phyloP scores from a whole-genome alignment of 1,284 basidiomycete genomes.

The Stygiomarasmius scandens region DNA sequence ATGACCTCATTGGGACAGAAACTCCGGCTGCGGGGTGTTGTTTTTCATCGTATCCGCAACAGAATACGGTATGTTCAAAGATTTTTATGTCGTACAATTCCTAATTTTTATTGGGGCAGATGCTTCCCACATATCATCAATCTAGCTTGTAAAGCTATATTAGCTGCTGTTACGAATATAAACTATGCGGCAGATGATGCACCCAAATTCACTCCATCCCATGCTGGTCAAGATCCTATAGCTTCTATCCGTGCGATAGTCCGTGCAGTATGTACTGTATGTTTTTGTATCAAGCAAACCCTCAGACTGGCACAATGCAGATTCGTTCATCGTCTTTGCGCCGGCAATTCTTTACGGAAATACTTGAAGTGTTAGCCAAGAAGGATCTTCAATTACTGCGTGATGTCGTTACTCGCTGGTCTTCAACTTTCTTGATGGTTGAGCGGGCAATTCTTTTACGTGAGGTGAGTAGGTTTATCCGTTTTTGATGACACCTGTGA shows the following conservation, averaged over 20 bases:
- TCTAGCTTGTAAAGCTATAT: conserved; percentile 21
- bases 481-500: background rate
- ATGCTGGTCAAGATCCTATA: background rate
- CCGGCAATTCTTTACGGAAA: background rate
- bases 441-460: background rate
- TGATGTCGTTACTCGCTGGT: background rate
- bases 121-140: conserved; percentile 28
- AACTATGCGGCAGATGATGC: conserved; percentile 15
- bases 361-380: background rate
- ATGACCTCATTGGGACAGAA: too few relatives aligned
- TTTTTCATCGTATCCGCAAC: too few relatives aligned
- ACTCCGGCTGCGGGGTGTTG: too few relatives aligned
- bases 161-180: conserved; percentile 19
- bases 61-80: too few relatives aligned
- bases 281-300: too few relatives aligned
- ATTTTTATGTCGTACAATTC: too few relatives aligned
- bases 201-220: background rate
- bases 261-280: background rate
- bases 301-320: background rate
- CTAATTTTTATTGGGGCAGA: background rate
- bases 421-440: background rate
- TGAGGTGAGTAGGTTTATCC: background rate
- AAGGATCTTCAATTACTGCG: background rate
- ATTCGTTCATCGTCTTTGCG: background rate
- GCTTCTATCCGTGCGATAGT: background rate